Percentiles rank a stretch among this genome's conserved stretches.
Evolutionary conservation across 1,139 yeast species (phyloP).

Genomic region (Blastobotrys serpentis): DNA sequence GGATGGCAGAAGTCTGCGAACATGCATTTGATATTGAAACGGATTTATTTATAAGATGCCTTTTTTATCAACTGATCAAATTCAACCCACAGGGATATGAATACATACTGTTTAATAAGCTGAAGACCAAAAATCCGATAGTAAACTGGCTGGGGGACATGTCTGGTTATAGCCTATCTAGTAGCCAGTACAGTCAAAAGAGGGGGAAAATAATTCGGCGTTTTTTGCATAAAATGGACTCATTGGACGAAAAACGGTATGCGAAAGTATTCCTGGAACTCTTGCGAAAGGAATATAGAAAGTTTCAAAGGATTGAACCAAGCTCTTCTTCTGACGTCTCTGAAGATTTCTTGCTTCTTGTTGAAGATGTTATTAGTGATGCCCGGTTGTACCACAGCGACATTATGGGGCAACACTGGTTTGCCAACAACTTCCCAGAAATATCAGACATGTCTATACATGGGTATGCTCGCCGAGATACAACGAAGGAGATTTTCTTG

Average conservation of each 20-base stretch:
- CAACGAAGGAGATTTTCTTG: neutral
- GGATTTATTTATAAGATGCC: conserved; percentile 5
- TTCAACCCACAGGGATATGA: conserved; percentile 5
- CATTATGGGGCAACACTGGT: conserved; percentile 5
- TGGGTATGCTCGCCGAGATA: neutral
- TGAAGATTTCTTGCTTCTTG: conserved; percentile 2
- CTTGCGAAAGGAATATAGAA: neutral
- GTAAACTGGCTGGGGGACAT: neutral
- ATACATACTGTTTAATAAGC: neutral
- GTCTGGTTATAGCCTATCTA: neutral
- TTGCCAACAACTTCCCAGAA: conserved; percentile 3
- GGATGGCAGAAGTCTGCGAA: conserved; percentile 9
- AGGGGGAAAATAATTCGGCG: neutral
- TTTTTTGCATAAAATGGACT: conserved; percentile 2
- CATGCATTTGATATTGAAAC: conserved; percentile 5
- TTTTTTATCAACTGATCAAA: conserved; percentile 5
- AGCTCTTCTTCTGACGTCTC: neutral
- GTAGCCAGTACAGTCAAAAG: neutral
- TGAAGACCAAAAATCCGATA: neutral
- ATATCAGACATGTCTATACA: conserved; percentile 5
- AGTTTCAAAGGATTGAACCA: neutral
- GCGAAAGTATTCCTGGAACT: neutral
- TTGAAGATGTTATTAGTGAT: conserved; percentile 6
- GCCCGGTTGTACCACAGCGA: conserved; percentile 1
- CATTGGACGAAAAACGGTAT: neutral